Base-by-base conservation (phyloP, 2,329 filamentous ascomycete genomes). In the Sporothrix globosa region DNA sequence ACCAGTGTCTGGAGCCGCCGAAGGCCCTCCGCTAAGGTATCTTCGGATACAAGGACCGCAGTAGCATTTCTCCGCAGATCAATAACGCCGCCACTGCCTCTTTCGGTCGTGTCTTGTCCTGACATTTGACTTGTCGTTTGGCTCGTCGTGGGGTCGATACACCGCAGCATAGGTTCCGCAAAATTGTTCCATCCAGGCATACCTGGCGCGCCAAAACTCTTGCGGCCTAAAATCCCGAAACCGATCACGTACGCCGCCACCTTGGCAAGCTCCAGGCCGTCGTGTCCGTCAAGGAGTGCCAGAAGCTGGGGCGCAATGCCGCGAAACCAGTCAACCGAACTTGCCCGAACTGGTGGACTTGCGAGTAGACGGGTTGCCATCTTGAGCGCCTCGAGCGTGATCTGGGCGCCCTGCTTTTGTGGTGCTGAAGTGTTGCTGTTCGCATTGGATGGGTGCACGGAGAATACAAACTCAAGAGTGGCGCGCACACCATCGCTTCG, bases 381-480 rank as follows among this genome's bases (percentile, higher is more conserved):
- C 39, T 85, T 85, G 48, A 92, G 81, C 1, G 89, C 89, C 76
- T 92, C 90, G 44, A 90, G 85, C 0, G 90, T 90, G 69, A 92
- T 90, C 54, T 85, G 86, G 4, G 88, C 85, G 1, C 88, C 87
- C 76, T 84, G 81, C 68, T 86, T 88, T 74, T 87, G 85, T 0
- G 84, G 81, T 13, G 63, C 63, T 3, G 74, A 30, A 1, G 61
- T 19, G 13, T 11, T 30, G 46, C 79, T 78, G 70, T 81, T 77
- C 7, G 80, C 79, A 73, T 81, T 83, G 72, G 85, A 83, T 0
- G 90, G 86, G 72, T 91, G 90, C 7, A 91, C 87, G 1, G 89
- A 85, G 70, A 91, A 90, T 48, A 92, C 83, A 75, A 92, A 92
- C 76, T 92, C 90, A 72, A 92, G 82, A 0, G 88, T 90, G 34